phyloP scores from a whole-genome alignment of 352 stramenopile species.

The Globisporangium parvum region DNA sequence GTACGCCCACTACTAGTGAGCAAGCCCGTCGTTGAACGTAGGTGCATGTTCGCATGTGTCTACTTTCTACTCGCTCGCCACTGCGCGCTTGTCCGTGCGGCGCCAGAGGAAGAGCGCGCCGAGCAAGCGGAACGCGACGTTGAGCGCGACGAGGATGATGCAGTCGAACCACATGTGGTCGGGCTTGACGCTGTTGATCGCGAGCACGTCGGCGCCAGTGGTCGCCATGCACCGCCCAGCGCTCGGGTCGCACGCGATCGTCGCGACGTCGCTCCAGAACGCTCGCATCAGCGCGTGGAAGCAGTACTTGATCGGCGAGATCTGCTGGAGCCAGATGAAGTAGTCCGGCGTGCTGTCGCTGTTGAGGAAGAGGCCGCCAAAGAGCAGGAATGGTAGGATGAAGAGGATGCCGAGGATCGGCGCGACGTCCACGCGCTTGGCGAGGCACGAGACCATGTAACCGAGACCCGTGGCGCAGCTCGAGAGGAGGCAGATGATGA shows the following conservation, averaged over 20 bases:
- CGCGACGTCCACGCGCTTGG: conserved; percentile 20
- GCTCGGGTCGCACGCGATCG: conserved; percentile 19
- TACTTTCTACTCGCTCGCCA: background rate
- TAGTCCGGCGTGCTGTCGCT: conserved; percentile 21
- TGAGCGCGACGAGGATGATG: conserved; percentile 22
- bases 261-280: conserved; percentile 21
- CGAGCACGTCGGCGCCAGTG: conserved; percentile 23
- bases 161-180: conserved; percentile 18
- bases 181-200: conserved; percentile 17
- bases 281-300: conserved; percentile 31
- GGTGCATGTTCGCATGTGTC: too few species aligned
- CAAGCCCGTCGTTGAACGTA: too few species aligned
- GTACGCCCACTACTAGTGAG: too few species aligned
- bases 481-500: conserved; percentile 20
- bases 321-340: conserved; percentile 30
- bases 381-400: conserved; percentile 29
- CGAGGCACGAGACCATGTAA: conserved; percentile 30
- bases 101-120: conserved; percentile 25
- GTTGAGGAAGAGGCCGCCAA: conserved; percentile 32
- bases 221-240: conserved; percentile 13
- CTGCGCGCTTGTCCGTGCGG: conserved; percentile 11
- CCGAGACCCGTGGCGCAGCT: conserved; percentile 19
- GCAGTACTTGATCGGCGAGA: conserved; percentile 34
- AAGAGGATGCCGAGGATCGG: conserved; percentile 26
- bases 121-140: conserved; percentile 25